Evolutionary conservation across 768 basidiomycete genomes (phyloP).

Genomic region (Lactarius quietus): DNA sequence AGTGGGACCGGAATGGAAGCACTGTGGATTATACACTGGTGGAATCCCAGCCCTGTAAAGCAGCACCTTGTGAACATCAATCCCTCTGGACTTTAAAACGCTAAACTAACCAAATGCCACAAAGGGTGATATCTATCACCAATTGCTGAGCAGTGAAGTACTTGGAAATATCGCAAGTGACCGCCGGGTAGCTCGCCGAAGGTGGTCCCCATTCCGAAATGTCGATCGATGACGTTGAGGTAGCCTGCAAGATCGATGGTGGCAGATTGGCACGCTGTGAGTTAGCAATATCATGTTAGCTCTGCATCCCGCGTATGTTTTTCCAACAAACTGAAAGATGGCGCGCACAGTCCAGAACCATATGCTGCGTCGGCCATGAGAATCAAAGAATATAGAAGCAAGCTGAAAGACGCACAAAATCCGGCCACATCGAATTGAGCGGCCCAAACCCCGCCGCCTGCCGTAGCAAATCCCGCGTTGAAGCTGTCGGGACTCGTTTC

Average conservation of each 20-base stretch:
- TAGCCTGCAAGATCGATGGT: constrained; percentile 33
- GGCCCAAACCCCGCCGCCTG: constrained; percentile 65
- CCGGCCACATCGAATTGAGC: constrained; percentile 60
- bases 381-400: not conserved
- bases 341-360: constrained; percentile 47
- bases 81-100: not conserved
- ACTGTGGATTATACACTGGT: constrained; percentile 43
- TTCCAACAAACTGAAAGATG: not conserved
- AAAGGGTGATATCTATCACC: constrained; percentile 55
- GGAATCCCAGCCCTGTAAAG: constrained; percentile 48
- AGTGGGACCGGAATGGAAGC: constrained; percentile 37
- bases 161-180: constrained; percentile 42
- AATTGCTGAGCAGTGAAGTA: constrained; percentile 49
- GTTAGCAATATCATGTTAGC: not conserved
- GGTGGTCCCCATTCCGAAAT: constrained; percentile 45
- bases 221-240: constrained; percentile 36
- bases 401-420: constrained; percentile 38
- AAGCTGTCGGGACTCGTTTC: constrained; percentile 40
- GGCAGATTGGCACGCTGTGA: constrained; percentile 39
- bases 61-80: not conserved
- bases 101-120: constrained; percentile 45
- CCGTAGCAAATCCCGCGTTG: constrained; percentile 41
- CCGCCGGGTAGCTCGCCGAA: constrained; percentile 40
- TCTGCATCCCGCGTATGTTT: not conserved
- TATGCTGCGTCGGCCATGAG: constrained; percentile 33